phyloP scores from a whole-genome alignment of 768 basidiomycete genomes.

The Suillus lakei region DNA sequence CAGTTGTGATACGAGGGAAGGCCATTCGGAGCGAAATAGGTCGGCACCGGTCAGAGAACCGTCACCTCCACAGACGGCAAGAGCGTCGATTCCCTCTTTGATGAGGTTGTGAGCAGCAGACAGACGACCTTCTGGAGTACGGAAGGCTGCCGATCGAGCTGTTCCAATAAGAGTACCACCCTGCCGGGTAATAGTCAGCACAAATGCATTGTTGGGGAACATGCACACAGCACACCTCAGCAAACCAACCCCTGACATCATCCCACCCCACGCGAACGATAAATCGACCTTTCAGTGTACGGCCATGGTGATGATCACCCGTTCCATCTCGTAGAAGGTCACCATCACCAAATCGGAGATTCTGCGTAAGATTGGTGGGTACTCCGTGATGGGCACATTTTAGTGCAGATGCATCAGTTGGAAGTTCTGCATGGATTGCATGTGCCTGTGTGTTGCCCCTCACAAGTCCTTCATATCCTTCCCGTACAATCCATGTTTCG shows the following conservation, averaged over 20 bases:
- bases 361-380: slow-evolving; percentile 56
- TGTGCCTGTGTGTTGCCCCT: slow-evolving; percentile 72
- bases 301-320: slow-evolving; percentile 66
- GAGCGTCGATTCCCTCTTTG: slow-evolving; percentile 95
- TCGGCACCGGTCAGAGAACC: slow-evolving; percentile 97
- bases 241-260: slow-evolving; percentile 95
- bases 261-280: slow-evolving; percentile 98
- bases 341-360: slow-evolving; percentile 85
- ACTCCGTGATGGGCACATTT: slow-evolving; percentile 25
- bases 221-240: slow-evolving; percentile 62
- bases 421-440: slow-evolving; percentile 28
- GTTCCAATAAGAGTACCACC: slow-evolving; percentile 98
- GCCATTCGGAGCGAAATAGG: slow-evolving; percentile 93
- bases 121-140: slow-evolving; percentile 87
- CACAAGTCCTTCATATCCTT: slow-evolving; percentile 98
- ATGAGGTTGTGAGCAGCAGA: slow-evolving; percentile 90
- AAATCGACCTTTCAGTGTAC: slow-evolving; percentile 86
- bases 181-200: slow-evolving; percentile 41
- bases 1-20: slow-evolving; percentile 74
- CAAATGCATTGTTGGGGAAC: neutral
- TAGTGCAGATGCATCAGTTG: slow-evolving; percentile 30
- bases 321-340: slow-evolving; percentile 80
- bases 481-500: slow-evolving; percentile 94
- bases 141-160: slow-evolving; percentile 82
- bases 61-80: slow-evolving; percentile 97